These are phyloP conservation scores for Aureobasidium sp. DNA, from an alignment of 2,329 filamentous ascomycete species.

Conservation along the genomic window DNA sequence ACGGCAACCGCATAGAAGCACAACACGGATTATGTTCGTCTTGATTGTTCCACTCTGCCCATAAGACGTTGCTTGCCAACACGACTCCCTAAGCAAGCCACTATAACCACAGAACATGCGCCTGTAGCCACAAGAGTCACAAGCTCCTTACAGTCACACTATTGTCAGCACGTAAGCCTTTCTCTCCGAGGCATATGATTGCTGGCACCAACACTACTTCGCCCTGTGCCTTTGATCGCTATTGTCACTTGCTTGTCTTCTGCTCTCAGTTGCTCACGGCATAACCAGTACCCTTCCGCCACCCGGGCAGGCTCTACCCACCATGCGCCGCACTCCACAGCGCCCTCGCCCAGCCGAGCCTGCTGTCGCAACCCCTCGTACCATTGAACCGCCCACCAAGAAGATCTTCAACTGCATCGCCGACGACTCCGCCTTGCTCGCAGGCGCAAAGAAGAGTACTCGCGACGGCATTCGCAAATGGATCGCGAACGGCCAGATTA, in stretches of 20 bases:
- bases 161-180: slow-evolving; percentile 5
- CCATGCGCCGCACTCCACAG: slow-evolving; percentile 12
- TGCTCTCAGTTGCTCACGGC: neutral
- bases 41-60: neutral
- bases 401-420: slow-evolving; percentile 48
- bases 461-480: slow-evolving; percentile 45
- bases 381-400: slow-evolving; percentile 19
- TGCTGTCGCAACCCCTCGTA: neutral
- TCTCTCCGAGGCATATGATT: slow-evolving; percentile 2
- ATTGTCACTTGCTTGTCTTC: neutral
- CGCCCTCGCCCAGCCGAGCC: neutral
- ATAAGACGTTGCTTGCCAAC: neutral
- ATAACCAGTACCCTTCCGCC: neutral
- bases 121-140: slow-evolving; percentile 1
- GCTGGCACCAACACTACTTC: neutral
- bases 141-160: slow-evolving; percentile 2
- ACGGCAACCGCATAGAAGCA: neutral
- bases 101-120: neutral
- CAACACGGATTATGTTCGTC: slow-evolving; percentile 6
- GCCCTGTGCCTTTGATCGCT: neutral
- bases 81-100: neutral
- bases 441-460: slow-evolving; percentile 43
- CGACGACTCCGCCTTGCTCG: slow-evolving; percentile 42
- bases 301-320: neutral
- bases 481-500: slow-evolving; percentile 40